Conservation (phyloP, 257 asterid species). For the Anisodus tanguticus region DNA sequence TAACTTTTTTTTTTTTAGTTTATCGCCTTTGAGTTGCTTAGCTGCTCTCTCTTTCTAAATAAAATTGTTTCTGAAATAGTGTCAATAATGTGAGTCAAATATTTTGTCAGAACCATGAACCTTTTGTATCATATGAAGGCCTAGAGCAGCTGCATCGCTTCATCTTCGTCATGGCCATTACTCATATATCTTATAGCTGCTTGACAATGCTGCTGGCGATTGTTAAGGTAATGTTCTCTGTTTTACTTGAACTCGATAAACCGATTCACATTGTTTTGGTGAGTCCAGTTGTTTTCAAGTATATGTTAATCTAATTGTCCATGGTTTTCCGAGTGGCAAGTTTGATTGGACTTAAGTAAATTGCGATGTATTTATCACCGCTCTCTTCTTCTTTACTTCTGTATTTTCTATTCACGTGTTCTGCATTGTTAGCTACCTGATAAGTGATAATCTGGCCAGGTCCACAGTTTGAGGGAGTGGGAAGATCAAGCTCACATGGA, state of each 20-base stretch:
- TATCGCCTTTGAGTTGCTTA: not conserved
- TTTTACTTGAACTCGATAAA: slow-evolving; percentile 14
- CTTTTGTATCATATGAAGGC: slow-evolving; percentile 96
- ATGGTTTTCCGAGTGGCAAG: slow-evolving; percentile 1
- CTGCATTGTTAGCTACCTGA: slow-evolving; percentile 28
- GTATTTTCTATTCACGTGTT: slow-evolving; percentile 26
- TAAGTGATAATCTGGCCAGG: slow-evolving; percentile 49
- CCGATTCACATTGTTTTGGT: slow-evolving; percentile 13
- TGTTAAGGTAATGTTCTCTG: slow-evolving; percentile 68
- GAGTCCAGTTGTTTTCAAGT: not conserved
- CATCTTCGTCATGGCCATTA: slow-evolving; percentile 96
- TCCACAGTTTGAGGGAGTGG: slow-evolving; percentile 95
- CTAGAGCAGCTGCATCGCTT: slow-evolving; percentile 98
- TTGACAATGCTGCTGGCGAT: slow-evolving; percentile 95
- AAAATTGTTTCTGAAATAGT: slow-evolving; percentile 21
- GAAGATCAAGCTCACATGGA: slow-evolving; percentile 94
- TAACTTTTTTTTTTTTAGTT: not conserved
- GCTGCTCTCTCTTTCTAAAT: slow-evolving; percentile 25
- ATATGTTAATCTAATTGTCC: not conserved
- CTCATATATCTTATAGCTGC: slow-evolving; percentile 95
- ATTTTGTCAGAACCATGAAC: slow-evolving; percentile 73
- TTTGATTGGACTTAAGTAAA: not conserved
- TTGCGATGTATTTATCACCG: not conserved
- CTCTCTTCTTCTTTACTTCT: slow-evolving; percentile 19
- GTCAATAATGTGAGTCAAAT: slow-evolving; percentile 3